Base-by-base conservation (phyloP, 345 rosid species). In the Aquilaria malaccensis region DNA sequence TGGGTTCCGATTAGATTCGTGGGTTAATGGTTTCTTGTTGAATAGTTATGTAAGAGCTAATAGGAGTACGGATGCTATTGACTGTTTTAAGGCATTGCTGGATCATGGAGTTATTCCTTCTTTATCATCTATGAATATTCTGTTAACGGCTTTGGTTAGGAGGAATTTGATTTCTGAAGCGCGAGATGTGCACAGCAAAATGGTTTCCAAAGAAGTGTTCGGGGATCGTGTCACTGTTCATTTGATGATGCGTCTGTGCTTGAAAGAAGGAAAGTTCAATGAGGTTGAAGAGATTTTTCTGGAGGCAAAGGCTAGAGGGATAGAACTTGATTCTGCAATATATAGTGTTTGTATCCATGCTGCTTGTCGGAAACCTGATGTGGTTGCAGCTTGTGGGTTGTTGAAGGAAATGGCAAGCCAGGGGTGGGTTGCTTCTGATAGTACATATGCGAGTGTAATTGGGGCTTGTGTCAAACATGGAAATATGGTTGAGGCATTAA, bases 331-430 rank as follows among this genome's bases (percentile, higher is more conserved):
- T 55, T 68, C 69, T 12, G 67, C 50, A 50, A 78, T 68, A 2
- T 83, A 83, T 61, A 67, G 67, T 63, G 31, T 71, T 68, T 78
- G 63, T 37, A 70, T 91, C 68, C 77, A 69, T 37, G 87, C 83
- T 70, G 68, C 75, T 22, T 80, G 85, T 55, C 67, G 41, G 76
- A 79, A 65, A 15, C 65, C 66, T 5, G 64, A 83, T 80, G 68
- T 69, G 66, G 65, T 29, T 54, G 58, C 61, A 70, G 91, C 84
- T n/a, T 56, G 69, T 50, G 62, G 62, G 64, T 68, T 84, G 63
- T 69, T 88, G 84, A 73, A 66, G 69, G 89, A 88, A 72, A 84
- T 91, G 85, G 77, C 72, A 63, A 77, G 63, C 52, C 84, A 65
- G 74, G 79, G 72, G 29, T 72, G 77, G 79, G 65, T 71, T 66